These are phyloP conservation scores for Apophysomyces variabilis DNA, from an alignment of 371 early-diverging fungal species.

Conservation along the genomic window DNA sequence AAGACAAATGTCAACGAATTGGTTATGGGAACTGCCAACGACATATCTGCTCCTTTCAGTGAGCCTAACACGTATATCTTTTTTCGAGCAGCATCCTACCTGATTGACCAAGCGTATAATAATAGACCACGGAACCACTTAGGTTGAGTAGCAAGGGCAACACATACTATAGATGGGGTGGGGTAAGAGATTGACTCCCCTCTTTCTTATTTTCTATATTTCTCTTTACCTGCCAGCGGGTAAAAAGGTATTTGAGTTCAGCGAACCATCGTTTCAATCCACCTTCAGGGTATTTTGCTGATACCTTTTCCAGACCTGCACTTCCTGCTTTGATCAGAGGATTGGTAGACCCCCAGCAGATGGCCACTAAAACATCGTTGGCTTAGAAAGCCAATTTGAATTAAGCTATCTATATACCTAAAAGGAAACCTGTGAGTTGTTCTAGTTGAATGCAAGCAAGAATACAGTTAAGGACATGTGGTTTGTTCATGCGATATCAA, in stretches of 20 bases:
- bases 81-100: slow-evolving; percentile 30
- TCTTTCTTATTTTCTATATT: background rate
- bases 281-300: slow-evolving; percentile 48
- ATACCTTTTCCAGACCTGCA: slow-evolving; percentile 75
- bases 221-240: slow-evolving; percentile 81
- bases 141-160: slow-evolving; percentile 86
- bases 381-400: background rate
- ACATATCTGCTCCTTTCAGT: slow-evolving; percentile 63
- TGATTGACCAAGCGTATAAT: slow-evolving; percentile 85
- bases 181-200: background rate
- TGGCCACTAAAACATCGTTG: slow-evolving; percentile 58
- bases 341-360: slow-evolving; percentile 96
- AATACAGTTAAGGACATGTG: slow-evolving; percentile 3
- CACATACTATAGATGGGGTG: slow-evolving; percentile 64
- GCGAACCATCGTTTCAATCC: slow-evolving; percentile 60
- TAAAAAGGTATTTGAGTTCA: slow-evolving; percentile 79
- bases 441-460: slow-evolving; percentile 7
- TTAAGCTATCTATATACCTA: slow-evolving; percentile 20
- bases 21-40: slow-evolving; percentile 92
- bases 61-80: background rate
- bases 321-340: slow-evolving; percentile 92
- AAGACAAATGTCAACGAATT: slow-evolving; percentile 90
- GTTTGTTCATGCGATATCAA: background rate
- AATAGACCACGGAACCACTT: slow-evolving; percentile 89
- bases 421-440: slow-evolving; percentile 33